A percentile compares a stretch with the other conserved stretches of the same genome.
phyloP scores from a whole-genome alignment of 2,329 filamentous ascomycete genomes.

The Waltergamsia citrina region DNA sequence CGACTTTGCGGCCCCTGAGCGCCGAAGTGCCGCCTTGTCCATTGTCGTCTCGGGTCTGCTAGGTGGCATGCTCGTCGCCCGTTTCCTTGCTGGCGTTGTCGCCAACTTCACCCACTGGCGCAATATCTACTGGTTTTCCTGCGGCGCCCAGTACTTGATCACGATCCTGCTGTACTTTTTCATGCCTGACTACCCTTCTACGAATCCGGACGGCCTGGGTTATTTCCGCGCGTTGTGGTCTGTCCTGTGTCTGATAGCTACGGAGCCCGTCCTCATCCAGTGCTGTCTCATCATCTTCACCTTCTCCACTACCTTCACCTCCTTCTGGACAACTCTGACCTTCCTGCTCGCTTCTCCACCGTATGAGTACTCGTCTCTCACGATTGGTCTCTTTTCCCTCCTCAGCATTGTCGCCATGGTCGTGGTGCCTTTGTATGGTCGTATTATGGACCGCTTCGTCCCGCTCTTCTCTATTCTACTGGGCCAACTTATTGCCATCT shows the following conservation, averaged over 20 bases:
- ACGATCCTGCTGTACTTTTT: constrained; percentile 56
- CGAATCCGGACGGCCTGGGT: constrained; percentile 54
- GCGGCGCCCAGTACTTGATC: constrained; percentile 62
- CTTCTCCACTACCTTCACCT: constrained; percentile 39
- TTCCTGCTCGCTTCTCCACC: constrained; percentile 66
- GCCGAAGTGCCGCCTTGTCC: constrained; percentile 60
- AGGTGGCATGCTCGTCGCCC: constrained; percentile 66
- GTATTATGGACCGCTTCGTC: constrained; percentile 57
- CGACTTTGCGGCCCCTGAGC: constrained; percentile 61
- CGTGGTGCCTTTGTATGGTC: constrained; percentile 59
- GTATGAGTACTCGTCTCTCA: constrained; percentile 56
- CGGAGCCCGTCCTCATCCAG: constrained; percentile 61
- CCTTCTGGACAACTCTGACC: constrained; percentile 58
- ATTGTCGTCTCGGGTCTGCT: constrained; percentile 69
- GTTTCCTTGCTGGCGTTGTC: constrained; percentile 66
- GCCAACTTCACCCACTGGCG: constrained; percentile 68
- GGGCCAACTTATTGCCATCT: constrained; percentile 47
- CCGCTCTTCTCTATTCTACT: constrained; percentile 59
- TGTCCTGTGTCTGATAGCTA: constrained; percentile 54
- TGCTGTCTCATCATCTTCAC: constrained; percentile 58
- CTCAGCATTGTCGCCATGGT: constrained; percentile 65
- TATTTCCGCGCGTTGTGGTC: constrained; percentile 58
- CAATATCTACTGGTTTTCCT: constrained; percentile 68
- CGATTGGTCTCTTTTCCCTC: constrained; percentile 70
- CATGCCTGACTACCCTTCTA: constrained; percentile 74